Conservation (phyloP, 2,329 filamentous ascomycete species). For the Macroventuria anomochaeta region DNA sequence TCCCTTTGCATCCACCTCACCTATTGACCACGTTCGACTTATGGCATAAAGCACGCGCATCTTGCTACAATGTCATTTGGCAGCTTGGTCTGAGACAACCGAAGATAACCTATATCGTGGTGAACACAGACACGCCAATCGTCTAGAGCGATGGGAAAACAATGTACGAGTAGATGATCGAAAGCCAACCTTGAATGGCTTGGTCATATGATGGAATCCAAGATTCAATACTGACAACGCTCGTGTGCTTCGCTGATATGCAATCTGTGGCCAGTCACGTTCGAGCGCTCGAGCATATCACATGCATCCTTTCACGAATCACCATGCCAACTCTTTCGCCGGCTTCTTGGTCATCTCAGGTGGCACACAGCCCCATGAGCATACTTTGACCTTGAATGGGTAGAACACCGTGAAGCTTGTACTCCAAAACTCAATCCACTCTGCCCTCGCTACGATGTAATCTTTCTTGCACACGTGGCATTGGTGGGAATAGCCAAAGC, state of each 20-base stretch:
- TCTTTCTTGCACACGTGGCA: slow-evolving; percentile 38
- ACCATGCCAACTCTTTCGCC: slow-evolving; percentile 8
- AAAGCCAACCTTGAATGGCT: neutral
- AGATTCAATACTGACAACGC: neutral
- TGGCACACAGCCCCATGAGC: slow-evolving; percentile 44
- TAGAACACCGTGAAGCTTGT: slow-evolving; percentile 12
- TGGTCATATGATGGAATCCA: neutral
- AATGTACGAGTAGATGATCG: neutral
- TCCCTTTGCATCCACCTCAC: neutral
- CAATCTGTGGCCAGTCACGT: neutral
- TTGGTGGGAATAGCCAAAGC: slow-evolving; percentile 28
- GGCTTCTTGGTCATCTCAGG: slow-evolving; percentile 23
- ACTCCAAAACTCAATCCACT: slow-evolving; percentile 45
- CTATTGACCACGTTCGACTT: neutral
- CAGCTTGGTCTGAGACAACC: neutral
- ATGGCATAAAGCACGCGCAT: neutral
- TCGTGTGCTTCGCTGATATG: neutral
- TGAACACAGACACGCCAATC: neutral
- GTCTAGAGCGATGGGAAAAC: neutral
- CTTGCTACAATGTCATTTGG: neutral
- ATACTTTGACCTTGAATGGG: slow-evolving; percentile 37
- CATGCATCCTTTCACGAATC: too few relatives aligned
- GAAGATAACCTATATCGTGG: neutral
- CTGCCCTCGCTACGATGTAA: slow-evolving; percentile 38
- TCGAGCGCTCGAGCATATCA: too few relatives aligned